These are phyloP conservation scores for Nannizziopsis barbatae DNA, from an alignment of 2,329 filamentous ascomycete species.

Conservation along the genomic window DNA sequence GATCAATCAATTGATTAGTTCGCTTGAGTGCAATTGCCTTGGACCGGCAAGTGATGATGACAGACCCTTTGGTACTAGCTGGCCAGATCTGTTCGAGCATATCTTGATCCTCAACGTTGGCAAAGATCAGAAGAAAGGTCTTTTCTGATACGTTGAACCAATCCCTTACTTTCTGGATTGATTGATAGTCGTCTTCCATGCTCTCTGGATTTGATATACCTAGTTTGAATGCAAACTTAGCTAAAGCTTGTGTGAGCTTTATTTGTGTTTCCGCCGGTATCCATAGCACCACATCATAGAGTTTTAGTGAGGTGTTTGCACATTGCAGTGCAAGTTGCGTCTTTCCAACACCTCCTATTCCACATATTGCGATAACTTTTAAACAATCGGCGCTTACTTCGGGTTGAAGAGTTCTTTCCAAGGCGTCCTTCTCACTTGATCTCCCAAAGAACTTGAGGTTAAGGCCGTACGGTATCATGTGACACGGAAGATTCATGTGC, in stretches of 20 bases:
- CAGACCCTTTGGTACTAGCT: conserved; percentile 4
- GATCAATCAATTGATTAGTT: not conserved
- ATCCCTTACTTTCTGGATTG: conserved; percentile 3
- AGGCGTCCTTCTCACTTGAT: not conserved
- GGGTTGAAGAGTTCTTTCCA: not conserved
- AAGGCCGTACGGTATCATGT: conserved; percentile 11
- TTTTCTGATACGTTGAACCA: conserved; percentile 7
- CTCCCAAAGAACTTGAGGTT: conserved; percentile 9
- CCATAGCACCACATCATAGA: conserved; percentile 11
- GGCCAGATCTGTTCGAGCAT: conserved; percentile 6
- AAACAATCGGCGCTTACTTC: not conserved
- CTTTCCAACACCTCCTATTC: conserved; percentile 17
- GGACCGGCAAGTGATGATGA: conserved; percentile 9
- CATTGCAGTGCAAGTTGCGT: conserved; percentile 16
- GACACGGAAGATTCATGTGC: conserved; percentile 3
- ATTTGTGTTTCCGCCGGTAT: conserved; percentile 8
- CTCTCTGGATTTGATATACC: not conserved
- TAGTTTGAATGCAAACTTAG: conserved; percentile 1
- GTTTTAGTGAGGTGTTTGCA: conserved; percentile 9
- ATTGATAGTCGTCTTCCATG: conserved; percentile 1
- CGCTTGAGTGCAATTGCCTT: not conserved
- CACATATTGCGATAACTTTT: conserved; percentile 11
- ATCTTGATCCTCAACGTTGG: conserved; percentile 3
- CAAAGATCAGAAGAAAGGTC: conserved; percentile 9
- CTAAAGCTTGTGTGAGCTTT: not conserved